Conservation (phyloP, 139 green algal genomes). For the Coelastrella sp. region DNA sequence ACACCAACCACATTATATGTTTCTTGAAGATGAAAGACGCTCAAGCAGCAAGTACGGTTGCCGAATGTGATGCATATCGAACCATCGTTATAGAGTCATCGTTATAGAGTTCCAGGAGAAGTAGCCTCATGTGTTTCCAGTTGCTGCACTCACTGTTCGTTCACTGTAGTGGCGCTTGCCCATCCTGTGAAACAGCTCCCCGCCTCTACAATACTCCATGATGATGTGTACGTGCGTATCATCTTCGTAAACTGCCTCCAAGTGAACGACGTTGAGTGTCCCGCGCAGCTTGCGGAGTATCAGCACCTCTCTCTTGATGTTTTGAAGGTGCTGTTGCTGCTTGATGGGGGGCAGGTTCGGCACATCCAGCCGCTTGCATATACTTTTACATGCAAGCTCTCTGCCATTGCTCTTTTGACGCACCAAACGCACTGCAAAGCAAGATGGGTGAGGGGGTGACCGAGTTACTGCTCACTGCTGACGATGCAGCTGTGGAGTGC, state of each 20-base stretch:
- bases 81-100: too few relatives aligned
- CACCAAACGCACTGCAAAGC: conserved; percentile 59
- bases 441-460: too few relatives aligned
- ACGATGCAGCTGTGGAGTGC: not conserved
- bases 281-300: conserved; percentile 79
- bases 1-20: too few relatives aligned
- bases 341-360: conserved; percentile 68
- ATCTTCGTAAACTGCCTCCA: conserved; percentile 86
- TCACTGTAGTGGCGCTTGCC: conserved; percentile 82
- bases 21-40: too few relatives aligned
- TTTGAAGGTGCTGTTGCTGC: conserved; percentile 82
- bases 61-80: too few relatives aligned
- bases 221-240: conserved; percentile 83
- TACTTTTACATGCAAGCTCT: conserved; percentile 87
- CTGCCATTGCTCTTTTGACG: conserved; percentile 57
- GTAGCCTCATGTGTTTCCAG: too few relatives aligned
- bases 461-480: too few relatives aligned
- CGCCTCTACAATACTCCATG: conserved; percentile 89
- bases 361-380: conserved; percentile 80
- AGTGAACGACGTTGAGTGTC: conserved; percentile 85
- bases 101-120: too few relatives aligned
- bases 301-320: conserved; percentile 77
- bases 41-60: too few relatives aligned
- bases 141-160: conserved; percentile 67
- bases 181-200: conserved; percentile 84